A percentile compares a stretch with the other conserved stretches of the same genome.
Conservation (phyloP, 768 basidiomycete species). For the Tulasnella calospora region DNA sequence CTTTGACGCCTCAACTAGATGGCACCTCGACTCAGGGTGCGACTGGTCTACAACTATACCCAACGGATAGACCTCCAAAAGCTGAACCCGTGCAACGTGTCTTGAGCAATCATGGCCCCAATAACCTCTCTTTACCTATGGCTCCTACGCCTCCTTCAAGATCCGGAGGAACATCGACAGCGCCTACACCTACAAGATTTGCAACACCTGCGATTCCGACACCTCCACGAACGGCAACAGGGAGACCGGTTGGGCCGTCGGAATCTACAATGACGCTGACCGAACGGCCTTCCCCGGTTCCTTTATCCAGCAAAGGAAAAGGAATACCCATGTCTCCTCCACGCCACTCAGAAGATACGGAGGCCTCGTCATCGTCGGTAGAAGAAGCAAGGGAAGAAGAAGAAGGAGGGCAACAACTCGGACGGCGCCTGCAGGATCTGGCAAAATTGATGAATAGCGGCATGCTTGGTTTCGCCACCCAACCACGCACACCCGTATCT, state of each 20-base stretch:
- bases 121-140: neutral
- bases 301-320: neutral
- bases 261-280: constrained; percentile 21
- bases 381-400: constrained; percentile 48
- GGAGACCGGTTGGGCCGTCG: neutral
- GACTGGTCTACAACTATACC: neutral
- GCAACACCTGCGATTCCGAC: constrained; percentile 3
- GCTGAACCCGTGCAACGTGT: neutral
- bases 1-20: constrained; percentile 11
- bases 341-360: constrained; percentile 18
- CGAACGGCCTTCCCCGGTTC: neutral
- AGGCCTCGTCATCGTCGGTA: constrained; percentile 30
- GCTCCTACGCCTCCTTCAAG: neutral
- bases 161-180: constrained; percentile 4
- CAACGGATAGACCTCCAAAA: neutral
- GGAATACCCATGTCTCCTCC: constrained; percentile 26
- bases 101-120: neutral
- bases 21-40: neutral
- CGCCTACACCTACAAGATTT: constrained; percentile 14
- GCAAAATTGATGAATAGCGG: constrained; percentile 71
- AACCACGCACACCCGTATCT: constrained; percentile 1
- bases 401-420: constrained; percentile 61
- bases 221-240: neutral
- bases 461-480: constrained; percentile 53
- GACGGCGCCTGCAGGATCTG: constrained; percentile 62